These are phyloP conservation scores for Alternaria sp. DNA, from an alignment of 2,329 filamentous ascomycete genomes.

Conservation along the genomic window DNA sequence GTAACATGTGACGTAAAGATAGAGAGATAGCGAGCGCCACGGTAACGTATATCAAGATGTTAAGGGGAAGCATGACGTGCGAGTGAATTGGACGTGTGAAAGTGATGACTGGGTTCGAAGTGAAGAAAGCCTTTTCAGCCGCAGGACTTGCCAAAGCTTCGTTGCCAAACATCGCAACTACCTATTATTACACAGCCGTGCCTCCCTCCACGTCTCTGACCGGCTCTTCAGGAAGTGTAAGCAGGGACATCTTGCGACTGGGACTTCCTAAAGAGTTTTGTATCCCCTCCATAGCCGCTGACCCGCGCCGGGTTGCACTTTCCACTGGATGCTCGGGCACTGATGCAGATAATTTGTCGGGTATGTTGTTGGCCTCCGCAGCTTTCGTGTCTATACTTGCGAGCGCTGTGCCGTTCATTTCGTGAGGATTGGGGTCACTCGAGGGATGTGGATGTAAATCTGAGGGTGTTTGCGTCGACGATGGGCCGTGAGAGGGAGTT, in stretches of 20 bases:
- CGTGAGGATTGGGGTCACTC: constrained; percentile 17
- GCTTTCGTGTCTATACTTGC: constrained; percentile 31
- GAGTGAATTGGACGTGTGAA: background rate
- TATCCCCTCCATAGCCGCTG: constrained; percentile 16
- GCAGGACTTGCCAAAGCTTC: background rate
- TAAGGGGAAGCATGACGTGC: background rate
- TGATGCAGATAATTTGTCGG: constrained; percentile 13
- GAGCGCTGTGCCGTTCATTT: constrained; percentile 33
- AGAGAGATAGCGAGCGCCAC: background rate
- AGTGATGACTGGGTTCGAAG: background rate
- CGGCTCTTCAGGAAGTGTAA: constrained; percentile 50
- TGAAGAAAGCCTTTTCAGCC: background rate
- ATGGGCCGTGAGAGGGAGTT: background rate
- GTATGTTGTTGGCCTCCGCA: constrained; percentile 19
- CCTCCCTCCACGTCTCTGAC: constrained; percentile 48
- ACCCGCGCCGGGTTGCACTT: background rate
- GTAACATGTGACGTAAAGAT: background rate
- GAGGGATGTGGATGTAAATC: background rate
- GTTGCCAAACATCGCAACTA: constrained; percentile 2
- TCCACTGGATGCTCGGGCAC: constrained; percentile 5
- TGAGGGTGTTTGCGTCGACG: background rate
- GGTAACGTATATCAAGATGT: background rate
- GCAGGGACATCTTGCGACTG: constrained; percentile 51
- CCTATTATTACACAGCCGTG: constrained; percentile 21
- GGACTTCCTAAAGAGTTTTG: constrained; percentile 33